Conservation (phyloP, 371 early-diverging fungal genomes). For the Cokeromyces recurvatus region DNA sequence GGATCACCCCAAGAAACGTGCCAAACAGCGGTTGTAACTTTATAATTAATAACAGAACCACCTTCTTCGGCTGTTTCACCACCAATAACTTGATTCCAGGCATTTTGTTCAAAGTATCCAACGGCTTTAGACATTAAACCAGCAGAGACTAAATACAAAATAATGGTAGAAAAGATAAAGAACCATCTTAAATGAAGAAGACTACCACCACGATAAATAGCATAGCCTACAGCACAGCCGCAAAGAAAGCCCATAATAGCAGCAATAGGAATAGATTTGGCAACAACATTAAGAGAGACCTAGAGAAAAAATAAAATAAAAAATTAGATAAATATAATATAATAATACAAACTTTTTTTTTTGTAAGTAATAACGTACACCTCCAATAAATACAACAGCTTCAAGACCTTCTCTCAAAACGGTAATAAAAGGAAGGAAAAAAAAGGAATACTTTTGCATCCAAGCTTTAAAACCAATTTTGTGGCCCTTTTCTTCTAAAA, state of each 20-base stretch:
- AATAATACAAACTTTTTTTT: no score
- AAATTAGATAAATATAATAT: no score
- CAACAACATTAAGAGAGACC: slow-evolving; percentile 57
- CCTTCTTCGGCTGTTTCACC: slow-evolving; percentile 47
- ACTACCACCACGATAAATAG: slow-evolving; percentile 68
- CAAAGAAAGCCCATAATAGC: slow-evolving; percentile 61
- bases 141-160: slow-evolving; percentile 73
- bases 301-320: no score
- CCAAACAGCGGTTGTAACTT: slow-evolving; percentile 41
- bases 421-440: slow-evolving; percentile 75
- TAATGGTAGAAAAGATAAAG: slow-evolving; percentile 67
- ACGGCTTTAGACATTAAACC: slow-evolving; percentile 67
- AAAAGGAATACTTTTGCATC: slow-evolving; percentile 56
- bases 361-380: slow-evolving; percentile 70
- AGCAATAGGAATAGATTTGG: slow-evolving; percentile 73
- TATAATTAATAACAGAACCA: slow-evolving; percentile 35
- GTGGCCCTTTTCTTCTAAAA: slow-evolving; percentile 33
- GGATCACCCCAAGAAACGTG: slow-evolving; percentile 47
- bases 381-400: slow-evolving; percentile 78
- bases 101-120: slow-evolving; percentile 54
- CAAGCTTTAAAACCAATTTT: slow-evolving; percentile 12
- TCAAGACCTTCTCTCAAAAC: slow-evolving; percentile 81
- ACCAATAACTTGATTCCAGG: slow-evolving; percentile 50
- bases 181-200: slow-evolving; percentile 64
- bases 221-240: slow-evolving; percentile 62